phyloP scores from a whole-genome alignment of 208 protist genomes.

The Trypanosoma mega region DNA sequence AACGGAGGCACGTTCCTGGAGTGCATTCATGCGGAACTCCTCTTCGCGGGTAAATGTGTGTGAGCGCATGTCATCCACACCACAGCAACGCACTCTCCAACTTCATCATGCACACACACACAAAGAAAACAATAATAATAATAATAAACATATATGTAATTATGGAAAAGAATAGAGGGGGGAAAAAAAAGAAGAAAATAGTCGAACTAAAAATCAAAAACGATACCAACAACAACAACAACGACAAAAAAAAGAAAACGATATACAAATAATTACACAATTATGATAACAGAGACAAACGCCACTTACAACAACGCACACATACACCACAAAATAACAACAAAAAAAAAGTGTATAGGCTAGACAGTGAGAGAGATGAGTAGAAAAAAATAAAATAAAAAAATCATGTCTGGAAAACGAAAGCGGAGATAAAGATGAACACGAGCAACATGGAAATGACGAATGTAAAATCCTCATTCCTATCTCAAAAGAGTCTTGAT shows the following conservation, averaged over 20 bases:
- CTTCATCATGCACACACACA: not conserved
- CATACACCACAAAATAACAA: not conserved
- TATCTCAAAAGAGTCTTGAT: too few species aligned
- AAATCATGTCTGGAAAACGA: not conserved
- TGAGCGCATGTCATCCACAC: constrained; percentile 13
- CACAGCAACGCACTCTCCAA: not conserved
- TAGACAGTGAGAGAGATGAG: not conserved
- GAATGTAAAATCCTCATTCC: too few species aligned
- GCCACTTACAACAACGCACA: too few species aligned
- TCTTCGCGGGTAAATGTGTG: constrained; percentile 43
- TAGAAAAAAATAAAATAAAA: constrained; percentile 5
- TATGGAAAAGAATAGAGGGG: too few species aligned
- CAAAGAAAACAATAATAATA: too few species aligned
- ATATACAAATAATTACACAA: too few species aligned
- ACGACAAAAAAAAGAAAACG: not conserved
- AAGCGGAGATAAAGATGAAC: too few species aligned
- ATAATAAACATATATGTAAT: too few species aligned
- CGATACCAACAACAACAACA: not conserved
- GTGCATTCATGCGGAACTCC: constrained; percentile 38
- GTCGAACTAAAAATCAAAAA: not conserved
- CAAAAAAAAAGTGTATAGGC: constrained; percentile 4
- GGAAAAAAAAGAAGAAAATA: not conserved
- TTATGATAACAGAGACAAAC: too few species aligned
- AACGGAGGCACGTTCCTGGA: constrained; percentile 26
- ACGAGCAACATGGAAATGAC: too few species aligned